phyloP scores from a whole-genome alignment of 257 asterid genomes.

The Primulina huaijiensis region DNA sequence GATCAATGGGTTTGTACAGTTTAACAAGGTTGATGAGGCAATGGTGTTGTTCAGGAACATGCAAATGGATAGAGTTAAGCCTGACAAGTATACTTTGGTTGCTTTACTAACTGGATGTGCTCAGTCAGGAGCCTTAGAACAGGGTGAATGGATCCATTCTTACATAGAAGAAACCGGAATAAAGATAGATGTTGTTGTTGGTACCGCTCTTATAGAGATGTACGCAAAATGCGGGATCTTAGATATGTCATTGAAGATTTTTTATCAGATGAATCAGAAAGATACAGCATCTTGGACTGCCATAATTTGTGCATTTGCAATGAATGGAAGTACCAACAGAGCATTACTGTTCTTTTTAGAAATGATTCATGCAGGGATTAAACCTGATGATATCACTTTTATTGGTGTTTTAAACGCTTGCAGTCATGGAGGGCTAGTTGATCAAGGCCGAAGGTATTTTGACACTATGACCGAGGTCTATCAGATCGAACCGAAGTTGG shows the following conservation, averaged over 20 bases:
- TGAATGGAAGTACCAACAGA: slow-evolving; percentile 36
- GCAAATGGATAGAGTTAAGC: slow-evolving; percentile 37
- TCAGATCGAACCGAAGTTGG: slow-evolving; percentile 38
- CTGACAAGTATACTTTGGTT: slow-evolving; percentile 47
- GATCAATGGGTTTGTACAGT: slow-evolving; percentile 46
- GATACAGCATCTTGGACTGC: slow-evolving; percentile 44
- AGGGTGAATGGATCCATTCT: slow-evolving; percentile 42
- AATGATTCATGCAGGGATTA: slow-evolving; percentile 34
- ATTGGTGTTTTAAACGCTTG: slow-evolving; percentile 50
- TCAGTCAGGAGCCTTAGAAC: slow-evolving; percentile 37
- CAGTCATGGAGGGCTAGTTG: slow-evolving; percentile 50
- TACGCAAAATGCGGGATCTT: slow-evolving; percentile 47
- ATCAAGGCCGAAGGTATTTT: slow-evolving; percentile 43
- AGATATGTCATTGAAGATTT: slow-evolving; percentile 38
- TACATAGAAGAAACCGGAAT: slow-evolving; percentile 31
- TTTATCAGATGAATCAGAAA: slow-evolving; percentile 31
- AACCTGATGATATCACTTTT: slow-evolving; percentile 45
- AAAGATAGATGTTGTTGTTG: slow-evolving; percentile 36
- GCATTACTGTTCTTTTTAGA: slow-evolving; percentile 40
- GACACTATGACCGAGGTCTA: slow-evolving; percentile 31
- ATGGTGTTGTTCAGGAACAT: slow-evolving; percentile 33
- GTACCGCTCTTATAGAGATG: slow-evolving; percentile 51
- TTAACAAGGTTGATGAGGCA: slow-evolving; percentile 37
- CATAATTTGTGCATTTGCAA: slow-evolving; percentile 41
- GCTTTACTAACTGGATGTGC: slow-evolving; percentile 51